Evolutionary conservation across 805 yeast genomes (phyloP).

Genomic region (Nakazawaea ishiwadae): DNA sequence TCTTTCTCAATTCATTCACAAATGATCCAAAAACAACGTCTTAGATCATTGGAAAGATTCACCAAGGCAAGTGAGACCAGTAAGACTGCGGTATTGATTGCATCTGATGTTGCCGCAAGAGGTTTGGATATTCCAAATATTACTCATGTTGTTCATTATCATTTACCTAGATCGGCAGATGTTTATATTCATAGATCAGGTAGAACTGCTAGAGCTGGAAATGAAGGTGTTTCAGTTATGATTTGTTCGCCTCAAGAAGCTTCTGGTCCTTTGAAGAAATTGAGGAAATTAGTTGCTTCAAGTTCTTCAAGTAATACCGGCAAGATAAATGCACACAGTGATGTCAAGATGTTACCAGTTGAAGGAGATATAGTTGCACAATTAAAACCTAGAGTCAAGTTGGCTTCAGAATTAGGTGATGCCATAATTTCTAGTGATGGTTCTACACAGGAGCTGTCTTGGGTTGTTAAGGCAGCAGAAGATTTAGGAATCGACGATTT

Average conservation of each 20-base stretch:
- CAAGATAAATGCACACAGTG: conserved; percentile 26
- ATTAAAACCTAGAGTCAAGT: conserved; percentile 58
- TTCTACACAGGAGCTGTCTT: conserved; percentile 61
- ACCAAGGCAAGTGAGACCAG: conserved; percentile 46
- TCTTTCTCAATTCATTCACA: conserved; percentile 82
- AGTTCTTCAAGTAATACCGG: conserved; percentile 13
- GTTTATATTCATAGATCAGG: conserved; percentile 95
- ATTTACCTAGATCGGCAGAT: conserved; percentile 91
- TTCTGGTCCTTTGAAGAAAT: conserved; percentile 76
- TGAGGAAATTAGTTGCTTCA: conserved; percentile 52
- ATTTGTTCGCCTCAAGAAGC: conserved; percentile 93
- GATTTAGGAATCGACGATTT: conserved; percentile 81
- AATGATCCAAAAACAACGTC: conserved; percentile 91
- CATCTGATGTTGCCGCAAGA: conserved; percentile 98
- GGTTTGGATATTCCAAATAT: conserved; percentile 91
- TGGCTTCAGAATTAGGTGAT: conserved; percentile 77
- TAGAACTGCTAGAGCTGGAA: conserved; percentile 96
- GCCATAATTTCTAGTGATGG: conserved; percentile 51
- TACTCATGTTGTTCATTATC: conserved; percentile 93
- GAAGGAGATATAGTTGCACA: conserved; percentile 72
- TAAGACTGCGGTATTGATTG: conserved; percentile 66
- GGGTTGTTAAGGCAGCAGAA: conserved; percentile 90
- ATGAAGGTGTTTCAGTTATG: conserved; percentile 92
- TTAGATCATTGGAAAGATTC: conserved; percentile 81
- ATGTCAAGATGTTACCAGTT: conserved; percentile 66